phyloP scores from a whole-genome alignment of 2,329 filamentous ascomycete species.

The Malbranchea zuffiana region DNA sequence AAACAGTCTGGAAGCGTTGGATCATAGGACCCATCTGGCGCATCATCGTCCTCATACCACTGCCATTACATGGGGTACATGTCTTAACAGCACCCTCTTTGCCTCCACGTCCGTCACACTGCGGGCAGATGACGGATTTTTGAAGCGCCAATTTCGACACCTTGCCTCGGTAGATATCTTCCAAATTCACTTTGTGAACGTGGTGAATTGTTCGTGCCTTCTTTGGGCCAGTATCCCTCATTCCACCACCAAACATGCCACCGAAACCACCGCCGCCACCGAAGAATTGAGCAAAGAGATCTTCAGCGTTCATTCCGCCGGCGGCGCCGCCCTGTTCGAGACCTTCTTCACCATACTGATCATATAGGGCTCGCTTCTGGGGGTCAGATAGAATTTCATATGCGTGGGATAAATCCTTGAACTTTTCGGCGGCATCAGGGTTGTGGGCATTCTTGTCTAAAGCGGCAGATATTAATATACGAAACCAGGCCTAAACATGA shows the following conservation, averaged over 20 bases:
- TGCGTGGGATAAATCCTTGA: conserved; percentile 93
- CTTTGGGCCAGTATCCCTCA: conserved; percentile 69
- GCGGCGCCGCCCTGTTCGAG: conserved; percentile 74
- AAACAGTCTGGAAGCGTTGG: conserved; percentile 98
- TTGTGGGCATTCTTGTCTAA: conserved; percentile 94
- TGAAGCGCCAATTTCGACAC: conserved; percentile 94
- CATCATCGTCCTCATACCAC: conserved; percentile 98
- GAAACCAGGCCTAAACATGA: not conserved
- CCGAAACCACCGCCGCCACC: conserved; percentile 57
- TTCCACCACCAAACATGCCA: conserved; percentile 68
- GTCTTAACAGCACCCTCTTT: conserved; percentile 97
- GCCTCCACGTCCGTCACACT: conserved; percentile 86
- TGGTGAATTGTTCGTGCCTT: conserved; percentile 96
- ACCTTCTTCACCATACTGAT: conserved; percentile 95
- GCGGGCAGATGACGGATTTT: conserved; percentile 91
- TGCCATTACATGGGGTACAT: conserved; percentile 80
- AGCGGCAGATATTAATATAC: conserved; percentile 4
- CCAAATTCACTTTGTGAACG: conserved; percentile 93
- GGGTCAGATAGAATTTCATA: conserved; percentile 90
- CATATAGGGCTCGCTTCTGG: conserved; percentile 85
- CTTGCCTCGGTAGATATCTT: conserved; percentile 97
- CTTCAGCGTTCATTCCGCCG: conserved; percentile 87
- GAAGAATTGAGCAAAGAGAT: conserved; percentile 96
- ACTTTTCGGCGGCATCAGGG: conserved; percentile 87
- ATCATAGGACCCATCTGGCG: conserved; percentile 99